These are phyloP conservation scores for Nephelium lappaceum DNA, from an alignment of 345 rosid species.

Conservation along the genomic window DNA sequence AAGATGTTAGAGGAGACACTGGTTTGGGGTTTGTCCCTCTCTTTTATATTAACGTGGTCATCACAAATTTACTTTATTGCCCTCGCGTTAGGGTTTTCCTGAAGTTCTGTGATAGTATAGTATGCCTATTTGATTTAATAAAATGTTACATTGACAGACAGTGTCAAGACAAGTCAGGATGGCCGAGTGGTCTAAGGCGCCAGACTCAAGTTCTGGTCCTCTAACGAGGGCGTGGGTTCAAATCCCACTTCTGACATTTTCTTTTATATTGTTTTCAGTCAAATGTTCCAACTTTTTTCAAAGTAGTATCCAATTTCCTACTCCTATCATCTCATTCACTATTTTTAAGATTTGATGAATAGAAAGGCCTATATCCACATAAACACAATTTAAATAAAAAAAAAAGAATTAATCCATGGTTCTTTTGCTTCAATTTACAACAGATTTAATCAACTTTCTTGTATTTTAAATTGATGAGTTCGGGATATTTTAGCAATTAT, in stretches of 20 bases:
- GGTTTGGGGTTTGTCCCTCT: background rate
- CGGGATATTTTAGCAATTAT: too few relatives aligned
- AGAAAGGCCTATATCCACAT: too few relatives aligned
- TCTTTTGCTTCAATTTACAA: too few relatives aligned
- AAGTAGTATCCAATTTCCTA: too few relatives aligned
- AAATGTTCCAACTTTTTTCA: too few relatives aligned
- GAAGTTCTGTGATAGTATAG: background rate
- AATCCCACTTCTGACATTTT: conserved; percentile 24
- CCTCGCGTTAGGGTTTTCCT: background rate
- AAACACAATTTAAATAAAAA: too few relatives aligned
- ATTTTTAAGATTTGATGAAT: too few relatives aligned
- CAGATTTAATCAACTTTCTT: too few relatives aligned
- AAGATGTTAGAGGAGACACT: background rate
- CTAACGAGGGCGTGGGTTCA: conserved; percentile 48
- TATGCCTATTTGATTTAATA: background rate
- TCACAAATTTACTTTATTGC: background rate
- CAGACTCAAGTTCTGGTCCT: conserved; percentile 83
- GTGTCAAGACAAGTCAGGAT: conserved; percentile 47
- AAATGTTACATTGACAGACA: too few relatives aligned
- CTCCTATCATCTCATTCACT: too few relatives aligned
- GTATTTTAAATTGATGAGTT: too few relatives aligned
- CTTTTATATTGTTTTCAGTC: background rate
- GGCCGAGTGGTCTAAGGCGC: conserved; percentile 94
- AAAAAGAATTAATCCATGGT: too few relatives aligned
- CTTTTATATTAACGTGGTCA: background rate